phyloP scores from a whole-genome alignment of 2,329 filamentous ascomycete genomes.

The Ascochyta rabiei region DNA sequence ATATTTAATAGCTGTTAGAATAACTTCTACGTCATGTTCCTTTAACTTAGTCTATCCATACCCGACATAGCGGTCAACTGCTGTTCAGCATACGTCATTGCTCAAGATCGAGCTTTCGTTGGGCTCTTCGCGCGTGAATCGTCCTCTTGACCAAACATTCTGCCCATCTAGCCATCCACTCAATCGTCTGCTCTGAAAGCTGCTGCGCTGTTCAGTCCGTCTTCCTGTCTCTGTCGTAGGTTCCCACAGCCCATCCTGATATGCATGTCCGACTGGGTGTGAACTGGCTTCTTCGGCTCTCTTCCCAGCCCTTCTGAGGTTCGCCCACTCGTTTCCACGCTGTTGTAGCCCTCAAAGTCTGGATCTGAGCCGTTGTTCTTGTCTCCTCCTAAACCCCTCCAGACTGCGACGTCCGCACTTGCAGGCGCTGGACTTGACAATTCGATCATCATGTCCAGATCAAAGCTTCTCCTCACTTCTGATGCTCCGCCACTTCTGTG shows the following conservation, averaged over 20 bases:
- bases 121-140: too few relatives aligned
- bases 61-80: not conserved
- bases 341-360: not conserved
- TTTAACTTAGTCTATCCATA: not conserved
- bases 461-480: slow-evolving; percentile 17
- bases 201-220: not conserved
- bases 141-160: not conserved
- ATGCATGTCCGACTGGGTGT: not conserved
- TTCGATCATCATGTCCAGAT: not conserved
- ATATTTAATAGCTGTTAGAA: too few relatives aligned
- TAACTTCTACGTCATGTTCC: too few relatives aligned
- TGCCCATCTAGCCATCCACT: not conserved
- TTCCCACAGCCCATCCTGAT: not conserved
- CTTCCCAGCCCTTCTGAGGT: not conserved
- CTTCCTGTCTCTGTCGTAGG: not conserved
- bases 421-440: not conserved
- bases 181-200: not conserved
- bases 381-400: not conserved
- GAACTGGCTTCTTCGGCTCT: not conserved
- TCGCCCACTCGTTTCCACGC: not conserved
- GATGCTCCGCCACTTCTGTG: slow-evolving; percentile 28
- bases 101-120: not conserved
- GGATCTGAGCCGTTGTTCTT: not conserved
- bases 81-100: not conserved
- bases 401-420: not conserved